Percentiles rank a stretch among this genome's conserved stretches.
phyloP scores from a whole-genome alignment of 805 yeast genomes.

The Kluyveromyces starmeri region DNA sequence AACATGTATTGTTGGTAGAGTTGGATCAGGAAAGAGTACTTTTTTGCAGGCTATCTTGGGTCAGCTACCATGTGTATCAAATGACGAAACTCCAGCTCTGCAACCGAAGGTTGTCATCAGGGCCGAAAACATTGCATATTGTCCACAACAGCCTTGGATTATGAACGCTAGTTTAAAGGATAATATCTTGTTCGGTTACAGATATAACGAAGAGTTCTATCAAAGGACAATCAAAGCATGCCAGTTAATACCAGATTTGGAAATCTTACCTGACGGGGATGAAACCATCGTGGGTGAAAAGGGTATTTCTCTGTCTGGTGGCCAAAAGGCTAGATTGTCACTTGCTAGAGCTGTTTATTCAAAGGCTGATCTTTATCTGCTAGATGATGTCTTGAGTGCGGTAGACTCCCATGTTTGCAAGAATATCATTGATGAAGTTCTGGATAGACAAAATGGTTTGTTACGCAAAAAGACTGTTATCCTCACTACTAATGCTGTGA shows the following conservation, averaged over 20 bases:
- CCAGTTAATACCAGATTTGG: slow-evolving; percentile 39
- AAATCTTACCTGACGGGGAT: slow-evolving; percentile 43
- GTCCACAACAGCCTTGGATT: slow-evolving; percentile 52
- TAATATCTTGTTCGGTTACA: slow-evolving; percentile 43
- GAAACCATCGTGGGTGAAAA: slow-evolving; percentile 50
- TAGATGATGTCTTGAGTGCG: slow-evolving; percentile 63
- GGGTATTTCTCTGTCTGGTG: slow-evolving; percentile 53
- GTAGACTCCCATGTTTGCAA: slow-evolving; percentile 66
- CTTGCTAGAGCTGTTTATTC: slow-evolving; percentile 65
- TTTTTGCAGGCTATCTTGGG: slow-evolving; percentile 48
- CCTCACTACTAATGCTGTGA: slow-evolving; percentile 49
- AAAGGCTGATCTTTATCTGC: slow-evolving; percentile 45
- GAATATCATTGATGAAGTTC: slow-evolving; percentile 42
- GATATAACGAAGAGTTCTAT: slow-evolving; percentile 35
- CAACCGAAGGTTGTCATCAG: slow-evolving; percentile 23
- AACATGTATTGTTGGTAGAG: slow-evolving; percentile 56
- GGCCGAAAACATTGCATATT: slow-evolving; percentile 40
- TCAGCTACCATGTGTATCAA: slow-evolving; percentile 35
- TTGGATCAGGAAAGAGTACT: slow-evolving; percentile 62
- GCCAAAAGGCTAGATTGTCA: slow-evolving; percentile 56
- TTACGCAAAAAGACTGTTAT: slow-evolving; percentile 44
- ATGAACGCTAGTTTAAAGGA: slow-evolving; percentile 43
- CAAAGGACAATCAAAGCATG: slow-evolving; percentile 39
- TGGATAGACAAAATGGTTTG: slow-evolving; percentile 37
- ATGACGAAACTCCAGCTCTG: slow-evolving; percentile 35